These are phyloP conservation scores for Linnemannia exigua DNA, from an alignment of 192 early-diverging fungal species.

Conservation along the genomic window DNA sequence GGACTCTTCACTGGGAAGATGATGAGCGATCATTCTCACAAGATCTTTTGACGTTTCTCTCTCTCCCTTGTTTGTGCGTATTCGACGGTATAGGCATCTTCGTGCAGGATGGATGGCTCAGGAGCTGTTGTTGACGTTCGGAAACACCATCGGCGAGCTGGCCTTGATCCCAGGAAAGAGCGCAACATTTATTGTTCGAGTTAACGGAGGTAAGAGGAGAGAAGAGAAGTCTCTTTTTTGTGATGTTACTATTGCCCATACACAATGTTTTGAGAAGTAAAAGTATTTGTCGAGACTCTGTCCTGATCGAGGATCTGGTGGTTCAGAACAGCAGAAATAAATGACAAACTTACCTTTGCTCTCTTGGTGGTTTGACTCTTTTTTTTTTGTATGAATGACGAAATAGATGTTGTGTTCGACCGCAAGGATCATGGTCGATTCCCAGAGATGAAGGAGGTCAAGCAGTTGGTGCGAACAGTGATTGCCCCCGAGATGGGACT, in stretches of 20 bases:
- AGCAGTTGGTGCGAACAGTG: slow-evolving; percentile 75
- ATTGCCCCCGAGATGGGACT: slow-evolving; percentile 75
- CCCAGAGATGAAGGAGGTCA: slow-evolving; percentile 83
- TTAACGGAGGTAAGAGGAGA: slow-evolving; percentile 62
- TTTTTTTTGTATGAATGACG: too few species aligned
- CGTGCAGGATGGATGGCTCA: slow-evolving; percentile 78
- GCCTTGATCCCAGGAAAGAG: slow-evolving; percentile 72
- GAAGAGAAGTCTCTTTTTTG: too few species aligned
- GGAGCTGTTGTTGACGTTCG: slow-evolving; percentile 78
- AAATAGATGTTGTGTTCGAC: slow-evolving; percentile 74
- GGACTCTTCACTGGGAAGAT: background rate
- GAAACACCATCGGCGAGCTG: slow-evolving; percentile 72
- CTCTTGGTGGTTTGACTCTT: background rate
- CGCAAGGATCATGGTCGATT: slow-evolving; percentile 75
- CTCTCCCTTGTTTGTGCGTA: background rate
- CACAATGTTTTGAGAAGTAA: background rate
- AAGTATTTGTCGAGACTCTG: too few species aligned
- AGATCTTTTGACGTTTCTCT: background rate
- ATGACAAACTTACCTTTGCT: background rate
- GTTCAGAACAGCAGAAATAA: background rate
- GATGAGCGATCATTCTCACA: too few species aligned
- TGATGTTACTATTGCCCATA: background rate
- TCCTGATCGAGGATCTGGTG: background rate
- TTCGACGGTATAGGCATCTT: slow-evolving; percentile 47
- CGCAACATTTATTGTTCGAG: slow-evolving; percentile 64